phyloP scores from a whole-genome alignment of 805 yeast species.

The Metschnikowia orientalis region DNA sequence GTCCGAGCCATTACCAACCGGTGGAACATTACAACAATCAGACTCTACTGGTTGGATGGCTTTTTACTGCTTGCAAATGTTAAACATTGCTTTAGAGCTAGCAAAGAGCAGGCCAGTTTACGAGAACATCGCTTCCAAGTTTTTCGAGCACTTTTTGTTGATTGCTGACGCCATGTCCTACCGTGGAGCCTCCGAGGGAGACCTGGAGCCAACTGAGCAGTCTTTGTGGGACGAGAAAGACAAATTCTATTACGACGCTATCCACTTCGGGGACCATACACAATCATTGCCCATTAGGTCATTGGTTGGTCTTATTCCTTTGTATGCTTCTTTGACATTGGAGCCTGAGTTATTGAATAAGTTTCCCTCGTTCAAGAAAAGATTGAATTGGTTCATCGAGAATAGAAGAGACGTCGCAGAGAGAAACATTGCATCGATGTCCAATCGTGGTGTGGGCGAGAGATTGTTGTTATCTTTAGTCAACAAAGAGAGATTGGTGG shows the following conservation, averaged over 20 bases:
- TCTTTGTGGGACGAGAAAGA: slow-evolving; percentile 89
- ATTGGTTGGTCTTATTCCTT: slow-evolving; percentile 85
- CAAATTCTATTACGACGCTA: slow-evolving; percentile 86
- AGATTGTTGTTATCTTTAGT: slow-evolving; percentile 76
- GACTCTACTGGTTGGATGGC: slow-evolving; percentile 99
- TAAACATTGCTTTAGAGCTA: slow-evolving; percentile 85
- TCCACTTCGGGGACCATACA: slow-evolving; percentile 67
- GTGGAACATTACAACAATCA: slow-evolving; percentile 86
- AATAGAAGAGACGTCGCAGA: slow-evolving; percentile 65
- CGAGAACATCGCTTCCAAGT: slow-evolving; percentile 90
- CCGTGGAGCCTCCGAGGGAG: slow-evolving; percentile 39
- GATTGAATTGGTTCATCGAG: slow-evolving; percentile 79
- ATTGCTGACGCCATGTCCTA: slow-evolving; percentile 93
- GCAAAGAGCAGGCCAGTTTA: slow-evolving; percentile 82
- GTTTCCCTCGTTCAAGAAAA: slow-evolving; percentile 77
- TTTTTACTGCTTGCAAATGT: slow-evolving; percentile 83
- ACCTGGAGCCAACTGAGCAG: slow-evolving; percentile 43
- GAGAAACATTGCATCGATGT: slow-evolving; percentile 84
- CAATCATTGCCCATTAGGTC: slow-evolving; percentile 81
- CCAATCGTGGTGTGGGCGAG: slow-evolving; percentile 74
- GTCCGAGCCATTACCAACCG: slow-evolving; percentile 90
- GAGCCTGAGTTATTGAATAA: slow-evolving; percentile 76
- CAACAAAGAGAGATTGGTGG: slow-evolving; percentile 68
- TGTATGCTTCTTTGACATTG: slow-evolving; percentile 82
- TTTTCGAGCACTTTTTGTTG: slow-evolving; percentile 85